A percentile compares a stretch with the other conserved stretches of the same genome.
phyloP scores from a whole-genome alignment of 2,329 filamentous ascomycete species.

The Stemphylium beticola region DNA sequence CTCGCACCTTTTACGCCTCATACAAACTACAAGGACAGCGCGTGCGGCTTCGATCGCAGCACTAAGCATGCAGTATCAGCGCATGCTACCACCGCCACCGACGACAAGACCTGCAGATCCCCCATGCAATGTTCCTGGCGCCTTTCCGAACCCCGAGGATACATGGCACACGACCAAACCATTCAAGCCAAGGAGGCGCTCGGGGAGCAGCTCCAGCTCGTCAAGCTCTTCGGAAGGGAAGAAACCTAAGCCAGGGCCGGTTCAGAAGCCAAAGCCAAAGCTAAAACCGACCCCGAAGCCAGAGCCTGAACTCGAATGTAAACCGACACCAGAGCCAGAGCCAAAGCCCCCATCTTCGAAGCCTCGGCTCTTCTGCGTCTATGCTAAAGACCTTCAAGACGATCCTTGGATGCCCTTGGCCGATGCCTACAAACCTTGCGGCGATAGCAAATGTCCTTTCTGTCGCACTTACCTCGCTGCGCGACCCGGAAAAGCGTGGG shows the following conservation, averaged over 20 bases:
- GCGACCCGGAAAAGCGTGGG: constrained; percentile 38
- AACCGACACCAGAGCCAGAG: constrained; percentile 1
- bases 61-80: constrained; percentile 36
- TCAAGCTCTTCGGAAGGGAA: constrained; percentile 13
- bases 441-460: constrained; percentile 36
- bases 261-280: neutral
- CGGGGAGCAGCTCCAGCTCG: constrained; percentile 10
- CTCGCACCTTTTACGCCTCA: constrained; percentile 36
- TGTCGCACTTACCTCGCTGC: constrained; percentile 31
- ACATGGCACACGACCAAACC: constrained; percentile 10
- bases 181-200: constrained; percentile 10
- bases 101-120: constrained; percentile 11
- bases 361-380: constrained; percentile 38
- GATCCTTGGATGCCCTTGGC: constrained; percentile 28
- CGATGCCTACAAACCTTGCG: constrained; percentile 29
- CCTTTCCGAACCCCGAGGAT: constrained; percentile 19
- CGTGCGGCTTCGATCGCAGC: constrained; percentile 38
- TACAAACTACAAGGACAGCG: constrained; percentile 35
- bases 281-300: neutral
- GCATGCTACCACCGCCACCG: constrained; percentile 20
- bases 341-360: constrained; percentile 4
- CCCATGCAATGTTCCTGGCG: constrained; percentile 22
- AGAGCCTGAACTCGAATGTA: neutral
- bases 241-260: constrained; percentile 3
- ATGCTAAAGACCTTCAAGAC: constrained; percentile 40